Evolutionary conservation across 441 rosid genomes (phyloP), one percentile per base, ranked within the genome.

Genomic region (Manihot esculenta): DNA sequence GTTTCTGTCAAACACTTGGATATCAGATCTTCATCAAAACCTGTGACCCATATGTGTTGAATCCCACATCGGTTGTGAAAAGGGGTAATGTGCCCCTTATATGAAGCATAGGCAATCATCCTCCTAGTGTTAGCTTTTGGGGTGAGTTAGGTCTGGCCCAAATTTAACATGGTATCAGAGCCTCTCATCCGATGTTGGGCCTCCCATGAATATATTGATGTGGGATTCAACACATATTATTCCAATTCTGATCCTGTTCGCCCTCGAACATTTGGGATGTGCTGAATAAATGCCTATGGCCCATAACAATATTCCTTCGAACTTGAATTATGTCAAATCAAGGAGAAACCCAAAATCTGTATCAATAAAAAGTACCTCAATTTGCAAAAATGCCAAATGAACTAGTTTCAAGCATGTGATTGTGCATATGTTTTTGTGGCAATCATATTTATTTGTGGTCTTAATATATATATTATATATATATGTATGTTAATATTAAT

Each of bases 41-140:
- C 97, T 7, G 96, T 93, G 77, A 21, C 96, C 97, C 3, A 94
- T n/a, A n/a, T n/a, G n/a, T n/a, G n/a, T n/a, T n/a, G n/a, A n/a
- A n/a, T n/a, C n/a, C n/a, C n/a, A n/a, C n/a, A n/a, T n/a, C n/a
- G n/a, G n/a, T n/a, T n/a, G n/a, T n/a, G n/a, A n/a, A n/a, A n/a
- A n/a, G n/a, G n/a, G n/a, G n/a, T n/a, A n/a, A n/a, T n/a, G 79
- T 44, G 90, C 97, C n/a, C n/a, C n/a, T n/a, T n/a, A n/a, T n/a
- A n/a, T n/a, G n/a, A n/a, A n/a, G n/a, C n/a, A n/a, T n/a, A n/a
- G n/a, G n/a, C n/a, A n/a, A n/a, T n/a, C n/a, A n/a, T n/a, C n/a
- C n/a, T n/a, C n/a, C n/a, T n/a, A n/a, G n/a, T n/a, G n/a, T n/a
- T n/a, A n/a, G n/a, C n/a, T n/a, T n/a, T n/a, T n/a, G n/a, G n/a